These are phyloP conservation scores for Eutrema heterophyllum DNA, from an alignment of 345 rosid genomes.

Conservation along the genomic window DNA sequence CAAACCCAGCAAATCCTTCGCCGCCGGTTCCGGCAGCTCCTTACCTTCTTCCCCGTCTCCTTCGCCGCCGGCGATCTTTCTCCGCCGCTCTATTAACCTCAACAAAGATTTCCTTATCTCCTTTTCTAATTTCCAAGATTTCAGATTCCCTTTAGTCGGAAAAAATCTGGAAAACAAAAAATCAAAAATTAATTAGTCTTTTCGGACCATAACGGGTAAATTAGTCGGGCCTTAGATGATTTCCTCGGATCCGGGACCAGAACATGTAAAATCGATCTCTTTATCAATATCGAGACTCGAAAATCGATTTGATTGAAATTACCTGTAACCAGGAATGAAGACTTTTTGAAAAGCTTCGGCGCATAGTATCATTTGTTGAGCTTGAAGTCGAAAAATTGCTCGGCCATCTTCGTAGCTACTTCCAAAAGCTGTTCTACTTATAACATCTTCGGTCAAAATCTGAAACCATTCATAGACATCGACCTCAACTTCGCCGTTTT, in stretches of 20 bases:
- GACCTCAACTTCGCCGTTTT: slow-evolving; percentile 41
- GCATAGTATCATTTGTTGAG: slow-evolving; percentile 61
- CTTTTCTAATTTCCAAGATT: slow-evolving; percentile 69
- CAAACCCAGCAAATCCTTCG: slow-evolving; percentile 49
- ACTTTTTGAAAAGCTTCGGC: slow-evolving; percentile 69
- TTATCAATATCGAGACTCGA: no score
- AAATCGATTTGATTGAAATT: neutral
- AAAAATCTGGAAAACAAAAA: slow-evolving; percentile 41
- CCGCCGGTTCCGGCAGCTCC: slow-evolving; percentile 3
- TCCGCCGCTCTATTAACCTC: slow-evolving; percentile 52
- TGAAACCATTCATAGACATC: slow-evolving; percentile 67
- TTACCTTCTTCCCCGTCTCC: neutral
- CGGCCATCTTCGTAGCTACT: slow-evolving; percentile 75
- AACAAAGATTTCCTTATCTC: slow-evolving; percentile 55
- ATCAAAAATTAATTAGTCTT: neutral
- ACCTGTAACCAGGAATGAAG: slow-evolving; percentile 77
- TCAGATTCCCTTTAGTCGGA: slow-evolving; percentile 63
- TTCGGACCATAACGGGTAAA: neutral
- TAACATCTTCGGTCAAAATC: slow-evolving; percentile 66
- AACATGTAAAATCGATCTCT: neutral
- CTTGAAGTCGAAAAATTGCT: slow-evolving; percentile 63
- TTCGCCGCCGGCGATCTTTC: neutral
- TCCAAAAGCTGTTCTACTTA: slow-evolving; percentile 74
- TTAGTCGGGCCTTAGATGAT: neutral
- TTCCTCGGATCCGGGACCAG: neutral